Conservation (phyloP, 495 filamentous ascomycete genomes). For the Sphaerosporella brunnea region DNA sequence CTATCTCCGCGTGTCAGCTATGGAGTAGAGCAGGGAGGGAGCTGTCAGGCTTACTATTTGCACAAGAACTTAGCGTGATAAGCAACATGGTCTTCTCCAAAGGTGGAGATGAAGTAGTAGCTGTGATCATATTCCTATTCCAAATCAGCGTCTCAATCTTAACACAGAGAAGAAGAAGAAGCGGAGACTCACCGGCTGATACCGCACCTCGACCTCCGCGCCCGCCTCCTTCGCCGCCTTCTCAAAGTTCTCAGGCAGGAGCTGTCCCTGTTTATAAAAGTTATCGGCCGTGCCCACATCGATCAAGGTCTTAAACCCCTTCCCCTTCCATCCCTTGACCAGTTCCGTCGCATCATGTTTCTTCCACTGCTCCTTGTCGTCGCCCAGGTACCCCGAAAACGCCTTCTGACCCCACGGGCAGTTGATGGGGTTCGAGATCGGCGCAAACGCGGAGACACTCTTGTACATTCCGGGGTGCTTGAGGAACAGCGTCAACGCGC, state of each 20-base stretch:
- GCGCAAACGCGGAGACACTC: slow-evolving; percentile 75
- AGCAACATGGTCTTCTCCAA: slow-evolving; percentile 75
- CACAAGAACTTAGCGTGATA: slow-evolving; percentile 74
- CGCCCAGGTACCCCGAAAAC: slow-evolving; percentile 74
- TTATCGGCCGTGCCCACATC: slow-evolving; percentile 69
- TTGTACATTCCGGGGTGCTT: slow-evolving; percentile 80
- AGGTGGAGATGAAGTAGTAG: slow-evolving; percentile 83
- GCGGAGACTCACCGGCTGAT: slow-evolving; percentile 47
- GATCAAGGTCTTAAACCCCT: slow-evolving; percentile 37
- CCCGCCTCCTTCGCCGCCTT: slow-evolving; percentile 57
- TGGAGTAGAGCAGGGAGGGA: too few species aligned
- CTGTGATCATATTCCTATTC: slow-evolving; percentile 86
- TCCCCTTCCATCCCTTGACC: slow-evolving; percentile 47
- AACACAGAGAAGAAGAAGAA: too few species aligned
- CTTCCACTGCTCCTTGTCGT: slow-evolving; percentile 57
- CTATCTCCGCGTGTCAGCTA: too few species aligned
- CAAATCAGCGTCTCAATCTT: too few species aligned
- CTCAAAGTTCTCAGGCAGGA: slow-evolving; percentile 84
- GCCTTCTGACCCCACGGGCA: slow-evolving; percentile 95
- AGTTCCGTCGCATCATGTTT: slow-evolving; percentile 87
- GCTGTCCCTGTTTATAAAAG: slow-evolving; percentile 84
- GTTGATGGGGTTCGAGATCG: slow-evolving; percentile 69
- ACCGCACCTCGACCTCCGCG: slow-evolving; percentile 49
- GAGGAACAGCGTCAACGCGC: slow-evolving; percentile 77
- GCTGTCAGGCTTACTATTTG: slow-evolving; percentile 36